phyloP scores from a whole-genome alignment of 176 grass and related monocot genomes.

The Themeda triandra region DNA sequence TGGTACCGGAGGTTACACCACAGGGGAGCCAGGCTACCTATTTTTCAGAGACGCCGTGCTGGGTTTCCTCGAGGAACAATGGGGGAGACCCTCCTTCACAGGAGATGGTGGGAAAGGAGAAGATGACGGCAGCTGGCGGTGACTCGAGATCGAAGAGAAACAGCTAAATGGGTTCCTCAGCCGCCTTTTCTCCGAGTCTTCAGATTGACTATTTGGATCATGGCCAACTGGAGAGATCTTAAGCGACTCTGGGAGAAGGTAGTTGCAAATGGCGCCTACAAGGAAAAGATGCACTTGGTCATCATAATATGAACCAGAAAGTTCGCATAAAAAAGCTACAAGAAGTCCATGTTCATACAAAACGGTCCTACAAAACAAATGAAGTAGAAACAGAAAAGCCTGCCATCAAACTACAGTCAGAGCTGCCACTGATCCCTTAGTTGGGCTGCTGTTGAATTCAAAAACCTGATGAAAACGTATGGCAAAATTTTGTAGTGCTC shows the following conservation, averaged over 20 bases:
- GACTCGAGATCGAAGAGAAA: slow-evolving; percentile 88
- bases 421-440: not conserved
- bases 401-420: not conserved
- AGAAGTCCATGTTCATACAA: not conserved
- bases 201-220: slow-evolving; percentile 61
- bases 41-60: slow-evolving; percentile 27
- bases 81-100: slow-evolving; percentile 42
- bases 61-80: slow-evolving; percentile 43
- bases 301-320: not conserved
- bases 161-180: slow-evolving; percentile 77
- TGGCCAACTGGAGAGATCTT: slow-evolving; percentile 77
- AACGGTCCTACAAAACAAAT: not conserved
- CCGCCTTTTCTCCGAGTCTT: slow-evolving; percentile 72
- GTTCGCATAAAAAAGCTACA: not conserved
- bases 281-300: not conserved
- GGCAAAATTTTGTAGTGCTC: not conserved
- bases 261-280: slow-evolving; percentile 90
- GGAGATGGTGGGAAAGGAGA: slow-evolving; percentile 66
- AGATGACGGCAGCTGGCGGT: slow-evolving; percentile 51
- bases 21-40: slow-evolving; percentile 23
- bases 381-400: not conserved
- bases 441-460: not conserved
- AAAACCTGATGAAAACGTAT: not conserved
- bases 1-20: slow-evolving; percentile 34
- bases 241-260: slow-evolving; percentile 73